These are phyloP conservation scores for Trametes elegans DNA, from an alignment of 768 basidiomycete genomes.

Conservation along the genomic window DNA sequence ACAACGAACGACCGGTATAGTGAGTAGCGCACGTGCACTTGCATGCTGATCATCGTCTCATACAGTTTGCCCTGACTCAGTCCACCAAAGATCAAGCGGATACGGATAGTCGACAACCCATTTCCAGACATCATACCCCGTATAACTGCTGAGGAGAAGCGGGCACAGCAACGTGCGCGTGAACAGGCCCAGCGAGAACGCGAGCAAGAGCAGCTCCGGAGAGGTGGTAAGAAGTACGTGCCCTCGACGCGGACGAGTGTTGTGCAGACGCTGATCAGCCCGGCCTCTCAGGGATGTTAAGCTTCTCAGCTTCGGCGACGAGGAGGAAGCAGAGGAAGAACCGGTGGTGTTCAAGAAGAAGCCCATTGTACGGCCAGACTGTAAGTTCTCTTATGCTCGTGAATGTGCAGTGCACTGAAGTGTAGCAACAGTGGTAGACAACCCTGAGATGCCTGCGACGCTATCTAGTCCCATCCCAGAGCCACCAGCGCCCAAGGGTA, in stretches of 20 bases:
- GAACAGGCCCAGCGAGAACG: constrained; percentile 73
- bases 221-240: constrained; percentile 85
- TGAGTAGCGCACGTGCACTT: constrained; percentile 40
- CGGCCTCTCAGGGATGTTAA: constrained; percentile 68
- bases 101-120: constrained; percentile 89
- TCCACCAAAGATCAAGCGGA: constrained; percentile 86
- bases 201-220: constrained; percentile 69
- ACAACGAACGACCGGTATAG: constrained; percentile 79
- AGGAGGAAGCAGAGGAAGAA: constrained; percentile 63
- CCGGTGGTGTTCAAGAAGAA: constrained; percentile 66
- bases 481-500: neutral
- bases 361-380: constrained; percentile 77
- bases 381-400: constrained; percentile 44
- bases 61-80: constrained; percentile 36
- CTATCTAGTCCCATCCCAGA: constrained; percentile 12
- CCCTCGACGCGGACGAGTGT: no score
- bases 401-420: no score
- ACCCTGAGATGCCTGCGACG: constrained; percentile 25
- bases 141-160: constrained; percentile 91
- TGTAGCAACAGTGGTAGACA: constrained; percentile 38
- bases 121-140: constrained; percentile 94
- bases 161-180: constrained; percentile 77
- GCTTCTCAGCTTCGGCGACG: constrained; percentile 82
- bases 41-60: neutral
- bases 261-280: no score